Evolutionary conservation across 2,329 filamentous ascomycete species (phyloP).

Genomic region (Eutypa lata): DNA sequence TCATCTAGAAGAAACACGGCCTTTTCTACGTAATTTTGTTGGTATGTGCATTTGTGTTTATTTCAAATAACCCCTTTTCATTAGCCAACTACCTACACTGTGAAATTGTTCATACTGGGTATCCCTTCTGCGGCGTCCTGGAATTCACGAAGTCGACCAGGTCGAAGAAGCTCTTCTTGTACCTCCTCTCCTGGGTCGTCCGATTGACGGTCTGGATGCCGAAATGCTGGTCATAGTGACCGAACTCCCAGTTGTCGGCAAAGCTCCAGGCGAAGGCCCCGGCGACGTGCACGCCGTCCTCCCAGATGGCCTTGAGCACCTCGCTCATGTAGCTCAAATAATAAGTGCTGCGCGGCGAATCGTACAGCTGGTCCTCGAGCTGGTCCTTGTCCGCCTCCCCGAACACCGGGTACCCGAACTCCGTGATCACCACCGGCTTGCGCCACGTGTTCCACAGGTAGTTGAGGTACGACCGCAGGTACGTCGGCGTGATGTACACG

Average conservation of each 20-base stretch:
- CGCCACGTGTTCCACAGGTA: conserved; percentile 60
- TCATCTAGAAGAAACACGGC: too few species aligned
- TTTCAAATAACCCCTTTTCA: too few species aligned
- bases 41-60: too few species aligned
- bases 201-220: conserved; percentile 55
- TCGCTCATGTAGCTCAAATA: conserved; percentile 54
- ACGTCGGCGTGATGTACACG: conserved; percentile 57
- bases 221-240: conserved; percentile 45
- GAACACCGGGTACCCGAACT: conserved; percentile 57
- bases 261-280: conserved; percentile 54
- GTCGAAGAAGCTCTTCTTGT: conserved; percentile 59
- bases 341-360: conserved; percentile 51
- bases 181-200: conserved; percentile 46
- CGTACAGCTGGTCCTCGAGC: conserved; percentile 49
- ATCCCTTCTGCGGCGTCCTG: background rate
- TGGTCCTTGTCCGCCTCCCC: conserved; percentile 39
- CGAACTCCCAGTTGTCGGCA: conserved; percentile 55
- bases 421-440: conserved; percentile 44
- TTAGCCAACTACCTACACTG: too few species aligned
- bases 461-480: conserved; percentile 52
- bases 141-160: conserved; percentile 46
- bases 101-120: too few species aligned
- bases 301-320: conserved; percentile 51
- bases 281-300: conserved; percentile 52
- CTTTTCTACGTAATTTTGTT: too few species aligned